These are phyloP conservation scores for Barnettozyma pratensis DNA, from an alignment of 805 yeast genomes.

Conservation along the genomic window DNA sequence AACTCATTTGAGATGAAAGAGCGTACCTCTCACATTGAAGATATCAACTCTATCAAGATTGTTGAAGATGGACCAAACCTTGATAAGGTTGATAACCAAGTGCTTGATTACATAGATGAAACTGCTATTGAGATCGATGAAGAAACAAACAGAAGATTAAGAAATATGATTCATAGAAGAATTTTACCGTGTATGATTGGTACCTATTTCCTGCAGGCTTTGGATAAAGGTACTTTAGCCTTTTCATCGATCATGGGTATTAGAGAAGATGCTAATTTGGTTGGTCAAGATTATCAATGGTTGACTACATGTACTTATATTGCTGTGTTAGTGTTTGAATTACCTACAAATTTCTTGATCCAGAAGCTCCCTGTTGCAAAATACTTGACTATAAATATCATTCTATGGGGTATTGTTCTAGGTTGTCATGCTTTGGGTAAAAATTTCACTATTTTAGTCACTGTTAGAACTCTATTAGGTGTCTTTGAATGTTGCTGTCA, in stretches of 20 bases:
- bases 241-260: slow-evolving; percentile 42
- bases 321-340: slow-evolving; percentile 9
- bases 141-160: slow-evolving; percentile 28
- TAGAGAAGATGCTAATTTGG: slow-evolving; percentile 34
- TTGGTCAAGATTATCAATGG: slow-evolving; percentile 33
- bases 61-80: not conserved
- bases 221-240: slow-evolving; percentile 37
- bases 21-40: slow-evolving; percentile 2
- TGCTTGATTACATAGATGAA: slow-evolving; percentile 8
- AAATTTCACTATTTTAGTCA: slow-evolving; percentile 42
- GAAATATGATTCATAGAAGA: slow-evolving; percentile 44
- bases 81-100: slow-evolving; percentile 4
- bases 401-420: slow-evolving; percentile 46
- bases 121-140: slow-evolving; percentile 27
- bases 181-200: slow-evolving; percentile 28
- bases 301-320: slow-evolving; percentile 10
- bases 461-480: slow-evolving; percentile 44
- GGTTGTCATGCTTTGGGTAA: slow-evolving; percentile 42
- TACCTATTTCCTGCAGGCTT: slow-evolving; percentile 33
- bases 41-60: not conserved
- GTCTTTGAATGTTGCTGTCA: slow-evolving; percentile 45
- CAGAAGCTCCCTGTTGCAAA: slow-evolving; percentile 48
- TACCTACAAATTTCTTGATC: slow-evolving; percentile 28
- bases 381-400: slow-evolving; percentile 36
- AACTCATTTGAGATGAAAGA: slow-evolving; percentile 9